A percentile compares a stretch with the other conserved stretches of the same genome.
Evolutionary conservation across 164 flowering plant species (phyloP).

Genomic region (Aristolochia californica): DNA sequence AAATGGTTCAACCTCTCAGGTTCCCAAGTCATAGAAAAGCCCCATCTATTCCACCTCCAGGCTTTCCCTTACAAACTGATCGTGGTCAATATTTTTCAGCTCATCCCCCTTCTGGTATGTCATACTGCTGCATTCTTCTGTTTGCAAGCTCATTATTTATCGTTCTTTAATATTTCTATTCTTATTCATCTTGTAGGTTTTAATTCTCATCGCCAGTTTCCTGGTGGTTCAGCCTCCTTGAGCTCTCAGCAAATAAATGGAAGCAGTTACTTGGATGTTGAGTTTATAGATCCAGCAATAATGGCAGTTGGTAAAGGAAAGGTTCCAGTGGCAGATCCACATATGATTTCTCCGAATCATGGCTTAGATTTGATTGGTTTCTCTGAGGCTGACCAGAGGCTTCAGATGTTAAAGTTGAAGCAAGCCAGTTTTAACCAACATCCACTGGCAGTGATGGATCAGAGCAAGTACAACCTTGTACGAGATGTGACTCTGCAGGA

Average conservation of each 20-base stretch:
- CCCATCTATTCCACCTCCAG: slow-evolving; percentile 8
- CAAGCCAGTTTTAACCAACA: slow-evolving; percentile 1
- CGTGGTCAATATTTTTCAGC: slow-evolving; percentile 2
- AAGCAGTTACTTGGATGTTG: slow-evolving; percentile 19
- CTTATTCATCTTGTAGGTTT: slow-evolving; percentile 3
- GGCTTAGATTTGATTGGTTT: slow-evolving; percentile 4
- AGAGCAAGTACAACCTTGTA: slow-evolving; percentile 6
- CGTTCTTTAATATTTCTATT: neutral
- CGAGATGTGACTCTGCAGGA: slow-evolving; percentile 7
- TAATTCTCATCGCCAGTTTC: neutral
- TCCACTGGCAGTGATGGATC: slow-evolving; percentile 3
- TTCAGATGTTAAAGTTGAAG: slow-evolving; percentile 7
- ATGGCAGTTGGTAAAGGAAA: slow-evolving; percentile 82
- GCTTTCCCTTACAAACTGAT: slow-evolving; percentile 3
- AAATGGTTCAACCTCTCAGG: slow-evolving; percentile 1
- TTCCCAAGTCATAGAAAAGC: slow-evolving; percentile 7
- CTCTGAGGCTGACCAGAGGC: slow-evolving; percentile 7
- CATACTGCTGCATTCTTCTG: neutral
- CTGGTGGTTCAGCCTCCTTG: slow-evolving; percentile 4
- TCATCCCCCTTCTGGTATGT: slow-evolving; percentile 2
- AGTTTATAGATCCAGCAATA: slow-evolving; percentile 41
- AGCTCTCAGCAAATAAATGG: slow-evolving; percentile 2
- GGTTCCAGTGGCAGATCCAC: slow-evolving; percentile 18
- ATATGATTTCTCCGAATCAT: slow-evolving; percentile 2
- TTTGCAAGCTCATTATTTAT: too few relatives aligned